Base-by-base conservation (phyloP, 495 filamentous ascomycete species). In the Xylaria telfairii region DNA sequence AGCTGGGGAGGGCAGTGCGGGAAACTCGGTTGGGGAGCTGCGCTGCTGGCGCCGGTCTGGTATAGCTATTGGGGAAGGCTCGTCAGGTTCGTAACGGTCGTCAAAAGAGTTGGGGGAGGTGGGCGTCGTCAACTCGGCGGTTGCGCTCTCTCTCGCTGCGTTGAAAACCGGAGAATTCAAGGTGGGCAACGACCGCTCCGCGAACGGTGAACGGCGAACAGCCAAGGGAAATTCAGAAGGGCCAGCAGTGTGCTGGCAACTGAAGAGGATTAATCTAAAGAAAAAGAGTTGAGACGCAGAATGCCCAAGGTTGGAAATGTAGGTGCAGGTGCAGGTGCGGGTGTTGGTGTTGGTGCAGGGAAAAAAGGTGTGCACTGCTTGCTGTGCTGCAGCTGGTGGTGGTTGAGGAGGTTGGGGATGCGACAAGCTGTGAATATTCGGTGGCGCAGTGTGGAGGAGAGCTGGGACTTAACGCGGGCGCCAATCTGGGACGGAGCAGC, bases 21-120 rank as follows among this genome's bases (percentile, higher is more conserved):
- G 67, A 26, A 76, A 73, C 70, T 72, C 78, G 49, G 72, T 79
- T 68, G 78, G 65, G 74, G 77, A 73, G 44, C 74, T 74, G 67
- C 70, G 81, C 80, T 80, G 83, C 83, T 85, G 84, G 79, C 81
- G 83, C 79, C 82, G 83, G 66, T 72, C 59, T 61, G 69, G 73
- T 72, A 53, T 67, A 68, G 67, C 67, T 67, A 76, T 72, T 74
- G 77, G 70, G 13, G 51, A 65, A 69, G 67, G 60, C 75, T 81
- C 78, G 80, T 81, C 71, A 74, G 69, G 75, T 74, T 82, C 79
- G 83, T 85, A 71, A 81, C 75, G 79, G 82, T 83, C 79, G 78
- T 81, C 68, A 80, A 75, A 77, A 53, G 74, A 71, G 15, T 69
- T 61, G 42, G 73, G 61, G 42, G 74, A 71, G 42, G 71, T 74